phyloP scores from a whole-genome alignment of 176 grass and related monocot genomes.

The Musa beccarii region DNA sequence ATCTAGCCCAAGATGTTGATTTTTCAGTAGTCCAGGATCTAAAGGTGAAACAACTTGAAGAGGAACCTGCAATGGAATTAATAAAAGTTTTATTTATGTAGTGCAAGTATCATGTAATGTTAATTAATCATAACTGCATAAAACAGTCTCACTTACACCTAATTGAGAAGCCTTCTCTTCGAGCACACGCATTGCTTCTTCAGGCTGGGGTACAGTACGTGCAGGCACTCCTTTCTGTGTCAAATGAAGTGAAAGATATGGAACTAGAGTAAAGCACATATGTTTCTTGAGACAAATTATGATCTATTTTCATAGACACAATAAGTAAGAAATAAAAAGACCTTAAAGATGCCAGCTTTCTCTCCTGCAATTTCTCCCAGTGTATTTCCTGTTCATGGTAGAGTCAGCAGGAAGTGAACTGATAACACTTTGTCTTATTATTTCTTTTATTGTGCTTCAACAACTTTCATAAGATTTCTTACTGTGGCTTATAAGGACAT shows the following conservation, averaged over 20 bases:
- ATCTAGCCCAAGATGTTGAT: conserved; percentile 57
- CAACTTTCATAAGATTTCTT: too few species aligned
- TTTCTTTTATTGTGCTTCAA: too few species aligned
- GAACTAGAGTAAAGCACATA: conserved; percentile 2
- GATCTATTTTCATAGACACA: not conserved
- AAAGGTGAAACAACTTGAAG: conserved; percentile 64
- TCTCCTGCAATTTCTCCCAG: conserved; percentile 67
- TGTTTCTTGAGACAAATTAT: not conserved
- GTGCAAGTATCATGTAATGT: not conserved
- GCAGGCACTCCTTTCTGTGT: conserved; percentile 65
- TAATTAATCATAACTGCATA: not conserved
- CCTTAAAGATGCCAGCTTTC: conserved; percentile 87
- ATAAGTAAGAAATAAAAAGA: conserved; percentile 22
- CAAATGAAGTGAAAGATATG: conserved; percentile 9
- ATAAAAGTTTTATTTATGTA: not conserved
- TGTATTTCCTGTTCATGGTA: conserved; percentile 50
- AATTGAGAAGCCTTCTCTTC: conserved; percentile 65
- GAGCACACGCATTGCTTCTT: conserved; percentile 77
- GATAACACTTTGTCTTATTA: not conserved
- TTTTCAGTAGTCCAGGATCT: conserved; percentile 51
- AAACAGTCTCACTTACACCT: conserved; percentile 47
- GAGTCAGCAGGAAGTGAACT: conserved; percentile 13
- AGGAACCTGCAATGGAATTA: conserved; percentile 37
- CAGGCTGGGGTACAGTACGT: conserved; percentile 64
- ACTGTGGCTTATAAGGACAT: not conserved